Evolutionary conservation across 345 rosid species (phyloP), one percentile per base, ranked within the genome.

Genomic region (Gynandropsis gynandra): DNA sequence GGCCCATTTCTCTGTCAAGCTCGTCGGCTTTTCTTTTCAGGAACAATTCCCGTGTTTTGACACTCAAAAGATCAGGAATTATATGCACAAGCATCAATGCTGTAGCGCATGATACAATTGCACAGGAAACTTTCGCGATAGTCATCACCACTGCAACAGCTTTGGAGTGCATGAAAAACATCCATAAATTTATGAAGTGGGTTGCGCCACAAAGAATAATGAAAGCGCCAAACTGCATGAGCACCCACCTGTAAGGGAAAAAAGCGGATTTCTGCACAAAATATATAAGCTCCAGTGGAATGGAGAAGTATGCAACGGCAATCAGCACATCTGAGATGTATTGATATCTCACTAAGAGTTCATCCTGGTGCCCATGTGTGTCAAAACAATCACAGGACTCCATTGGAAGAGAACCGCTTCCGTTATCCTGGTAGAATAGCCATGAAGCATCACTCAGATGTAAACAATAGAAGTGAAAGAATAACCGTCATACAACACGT

Each of bases 201-300:
- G 98, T 90, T 3, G 94, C 92, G 37, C 97, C 98, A 52, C 98
- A 90, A 37, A 86, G 95, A 50, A 90, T 76, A 63, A 90, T 90
- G 39, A 90, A 90, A 40, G 95, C 92, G 31, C 98, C 95, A 42
- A 90, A 90, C 70, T 86, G 98, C 94, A 86, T 74, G 1, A 90
- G 94, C 56, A 90, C 98, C 96, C 96, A 83, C 78, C 83, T 73
- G 63, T 90, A 90, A 0, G 98, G 98, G 73, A 83, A 86, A 79
- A 86, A 80, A 1, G 89, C 85, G 1, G 94, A 83, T 63, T 74
- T 90, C 47, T 90, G 85, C 47, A 90, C 96, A 52, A 90, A 90
- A 48, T 81, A 86, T 7, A 90, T 81, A 50, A 86, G 84, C 77
- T 86, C 96, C 1, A 89, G 43, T 12, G 96, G 96, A 59, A 89